Conservation (phyloP, 2,329 filamentous ascomycete genomes). For the Diaporthe sp. region DNA sequence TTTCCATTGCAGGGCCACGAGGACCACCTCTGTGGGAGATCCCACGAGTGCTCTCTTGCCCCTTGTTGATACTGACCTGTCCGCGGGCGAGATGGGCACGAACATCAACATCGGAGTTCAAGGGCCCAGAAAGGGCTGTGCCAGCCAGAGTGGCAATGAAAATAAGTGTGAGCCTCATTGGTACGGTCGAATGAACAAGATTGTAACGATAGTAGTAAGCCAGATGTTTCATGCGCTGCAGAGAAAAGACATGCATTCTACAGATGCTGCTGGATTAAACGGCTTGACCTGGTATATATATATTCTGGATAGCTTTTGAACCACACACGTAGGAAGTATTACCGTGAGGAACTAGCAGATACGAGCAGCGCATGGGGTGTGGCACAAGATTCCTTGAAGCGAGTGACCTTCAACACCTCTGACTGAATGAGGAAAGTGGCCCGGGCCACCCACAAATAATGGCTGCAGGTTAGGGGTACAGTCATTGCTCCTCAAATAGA, state of each 20-base stretch:
- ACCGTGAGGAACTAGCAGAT: neutral
- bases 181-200: neutral
- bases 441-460: neutral
- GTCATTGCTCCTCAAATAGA: neutral
- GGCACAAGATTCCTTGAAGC: neutral
- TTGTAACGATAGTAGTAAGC: slow-evolving; percentile 5
- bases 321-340: no score
- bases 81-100: slow-evolving; percentile 20
- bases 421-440: no score
- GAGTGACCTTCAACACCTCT: neutral
- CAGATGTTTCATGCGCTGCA: neutral
- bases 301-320: neutral
- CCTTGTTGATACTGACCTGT: neutral
- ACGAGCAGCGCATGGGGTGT: neutral
- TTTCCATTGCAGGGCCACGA: neutral
- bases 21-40: slow-evolving; percentile 3
- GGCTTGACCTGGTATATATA: neutral
- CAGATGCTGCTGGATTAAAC: neutral
- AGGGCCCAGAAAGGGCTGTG: slow-evolving; percentile 4
- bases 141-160: slow-evolving; percentile 3
- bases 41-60: neutral
- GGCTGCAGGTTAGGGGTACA: neutral
- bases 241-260: neutral
- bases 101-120: slow-evolving; percentile 15
- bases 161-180: neutral